Conservation (phyloP, 106 monocot genomes). For the Triglochin maritima region DNA sequence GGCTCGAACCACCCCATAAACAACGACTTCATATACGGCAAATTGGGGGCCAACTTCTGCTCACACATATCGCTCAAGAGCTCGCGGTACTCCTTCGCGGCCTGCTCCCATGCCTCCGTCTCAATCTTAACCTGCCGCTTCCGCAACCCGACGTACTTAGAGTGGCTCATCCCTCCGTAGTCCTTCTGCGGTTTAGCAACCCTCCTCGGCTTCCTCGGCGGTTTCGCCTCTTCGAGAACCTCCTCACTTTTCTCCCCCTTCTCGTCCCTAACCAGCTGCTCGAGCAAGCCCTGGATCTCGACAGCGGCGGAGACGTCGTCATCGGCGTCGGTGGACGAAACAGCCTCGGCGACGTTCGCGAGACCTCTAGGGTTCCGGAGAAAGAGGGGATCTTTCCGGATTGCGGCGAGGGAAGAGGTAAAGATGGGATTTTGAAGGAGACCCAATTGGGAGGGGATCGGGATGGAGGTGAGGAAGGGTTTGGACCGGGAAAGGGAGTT, state of each 20-base stretch:
- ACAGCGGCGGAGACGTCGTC: conserved; percentile 19
- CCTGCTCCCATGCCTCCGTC: conserved; percentile 90
- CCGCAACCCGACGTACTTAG: conserved; percentile 38
- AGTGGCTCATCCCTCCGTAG: conserved; percentile 16
- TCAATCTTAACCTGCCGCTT: conserved; percentile 73
- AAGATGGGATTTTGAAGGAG: not conserved
- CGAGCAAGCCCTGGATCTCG: conserved; percentile 28
- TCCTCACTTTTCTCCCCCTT: not conserved
- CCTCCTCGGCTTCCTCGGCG: not conserved
- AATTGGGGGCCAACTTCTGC: conserved; percentile 78
- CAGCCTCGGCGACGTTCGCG: conserved; percentile 35
- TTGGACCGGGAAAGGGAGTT: not conserved
- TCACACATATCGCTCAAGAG: conserved; percentile 77
- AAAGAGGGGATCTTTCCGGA: not conserved
- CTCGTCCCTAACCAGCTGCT: conserved; percentile 16
- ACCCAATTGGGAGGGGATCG: not conserved
- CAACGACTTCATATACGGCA: conserved; percentile 83
- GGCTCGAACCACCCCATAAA: conserved; percentile 97
- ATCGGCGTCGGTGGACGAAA: conserved; percentile 40
- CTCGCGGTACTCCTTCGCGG: conserved; percentile 84
- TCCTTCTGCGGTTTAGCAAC: conserved; percentile 6
- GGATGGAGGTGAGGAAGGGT: too few relatives aligned
- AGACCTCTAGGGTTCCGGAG: conserved; percentile 5
- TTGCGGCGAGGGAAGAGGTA: not conserved
- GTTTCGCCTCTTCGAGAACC: not conserved